Evolutionary conservation across 441 rosid genomes (phyloP).

Genomic region (Theobroma grandiflorum): DNA sequence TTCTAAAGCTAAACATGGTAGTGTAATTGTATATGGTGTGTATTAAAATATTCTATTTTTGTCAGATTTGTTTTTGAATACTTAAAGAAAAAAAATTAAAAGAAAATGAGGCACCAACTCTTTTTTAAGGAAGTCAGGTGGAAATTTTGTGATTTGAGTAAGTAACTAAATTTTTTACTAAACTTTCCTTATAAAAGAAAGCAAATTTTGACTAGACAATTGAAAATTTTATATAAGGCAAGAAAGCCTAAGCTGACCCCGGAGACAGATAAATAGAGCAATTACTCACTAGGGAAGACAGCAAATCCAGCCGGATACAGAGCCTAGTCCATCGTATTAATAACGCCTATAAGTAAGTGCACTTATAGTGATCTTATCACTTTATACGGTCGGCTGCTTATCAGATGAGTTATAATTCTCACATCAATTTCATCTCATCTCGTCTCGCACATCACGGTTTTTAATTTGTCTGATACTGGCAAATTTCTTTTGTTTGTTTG

Average conservation of each 20-base stretch:
- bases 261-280: neutral
- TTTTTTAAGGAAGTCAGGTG: no score
- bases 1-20: no score
- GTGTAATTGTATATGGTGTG: no score
- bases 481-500: neutral
- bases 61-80: no score
- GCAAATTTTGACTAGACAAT: no score
- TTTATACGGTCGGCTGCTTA: rapidly evolving
- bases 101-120: no score
- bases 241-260: no score
- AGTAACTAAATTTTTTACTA: neutral
- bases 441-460: conserved; percentile 46
- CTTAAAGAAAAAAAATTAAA: no score
- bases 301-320: conserved; percentile 35
- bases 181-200: no score
- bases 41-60: no score
- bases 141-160: no score
- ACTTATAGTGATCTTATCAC: neutral
- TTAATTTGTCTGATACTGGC: conserved; percentile 44
- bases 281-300: conserved; percentile 16
- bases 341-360: rapidly evolving
- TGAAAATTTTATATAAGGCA: no score
- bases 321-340: conserved; percentile 31
- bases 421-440: conserved; percentile 37
- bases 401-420: conserved; percentile 9